Percentiles rank a stretch among this genome's conserved stretches.
These are phyloP conservation scores for Metschnikowia lunata DNA, from an alignment of 805 yeast genomes.

Conservation along the genomic window DNA sequence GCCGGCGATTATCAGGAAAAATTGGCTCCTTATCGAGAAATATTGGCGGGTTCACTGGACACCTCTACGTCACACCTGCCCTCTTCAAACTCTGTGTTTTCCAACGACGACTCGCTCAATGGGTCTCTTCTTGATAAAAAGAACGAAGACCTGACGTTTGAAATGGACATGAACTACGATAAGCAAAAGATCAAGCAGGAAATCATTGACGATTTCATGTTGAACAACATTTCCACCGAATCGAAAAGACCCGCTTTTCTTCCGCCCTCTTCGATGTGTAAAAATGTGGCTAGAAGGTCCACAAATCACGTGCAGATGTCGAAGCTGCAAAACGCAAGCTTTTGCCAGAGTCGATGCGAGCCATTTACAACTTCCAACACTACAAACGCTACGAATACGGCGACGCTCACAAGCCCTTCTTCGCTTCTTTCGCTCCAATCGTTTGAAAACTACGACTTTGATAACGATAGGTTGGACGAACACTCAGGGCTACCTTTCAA, in stretches of 20 bases:
- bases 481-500: conserved; percentile 12
- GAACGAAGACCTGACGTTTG: conserved; percentile 6
- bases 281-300: not conserved
- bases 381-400: conserved; percentile 9
- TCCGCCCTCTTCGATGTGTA: conserved; percentile 8
- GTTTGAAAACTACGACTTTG: conserved; percentile 21
- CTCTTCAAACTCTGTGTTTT: conserved; percentile 21
- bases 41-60: conserved; percentile 3
- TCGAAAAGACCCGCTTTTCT: conserved; percentile 13
- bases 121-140: conserved; percentile 15
- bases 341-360: not conserved
- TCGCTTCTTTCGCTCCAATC: conserved; percentile 33
- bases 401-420: conserved; percentile 32
- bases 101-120: conserved; percentile 19
- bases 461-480: conserved; percentile 12
- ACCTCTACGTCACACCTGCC: conserved; percentile 22
- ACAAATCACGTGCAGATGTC: not conserved
- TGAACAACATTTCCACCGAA: conserved; percentile 34
- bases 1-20: conserved; percentile 16
- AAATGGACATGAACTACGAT: conserved; percentile 11
- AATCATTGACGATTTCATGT: conserved; percentile 35
- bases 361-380: not conserved
- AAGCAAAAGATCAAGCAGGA: conserved; percentile 33
- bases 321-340: not conserved
- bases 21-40: conserved; percentile 12